Conservation (phyloP, 129 eudicot species). For the Saussurea involucrata region DNA sequence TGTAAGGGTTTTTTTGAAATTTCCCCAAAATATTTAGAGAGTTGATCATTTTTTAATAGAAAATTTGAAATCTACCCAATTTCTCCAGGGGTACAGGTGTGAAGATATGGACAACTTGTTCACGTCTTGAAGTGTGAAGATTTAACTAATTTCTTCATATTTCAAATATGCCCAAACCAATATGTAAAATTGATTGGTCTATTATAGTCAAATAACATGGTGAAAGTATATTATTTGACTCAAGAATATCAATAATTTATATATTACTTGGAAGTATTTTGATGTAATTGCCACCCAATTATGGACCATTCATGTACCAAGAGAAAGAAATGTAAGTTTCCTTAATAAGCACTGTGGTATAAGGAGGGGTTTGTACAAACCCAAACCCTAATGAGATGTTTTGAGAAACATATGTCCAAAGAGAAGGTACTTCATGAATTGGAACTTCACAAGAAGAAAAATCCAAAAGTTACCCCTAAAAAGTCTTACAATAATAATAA, state of each 20-base stretch:
- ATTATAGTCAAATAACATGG: not conserved
- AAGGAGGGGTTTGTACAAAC: not conserved
- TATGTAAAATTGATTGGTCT: not conserved
- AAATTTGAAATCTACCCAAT: not conserved
- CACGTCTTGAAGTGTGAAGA: not conserved
- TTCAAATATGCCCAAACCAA: not conserved
- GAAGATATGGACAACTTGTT: not conserved
- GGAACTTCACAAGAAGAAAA: slow-evolving; percentile 14
- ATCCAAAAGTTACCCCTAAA: slow-evolving; percentile 24
- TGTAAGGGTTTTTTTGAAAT: too few relatives aligned
- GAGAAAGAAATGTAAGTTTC: not conserved
- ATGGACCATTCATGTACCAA: not conserved
- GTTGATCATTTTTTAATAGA: not conserved
- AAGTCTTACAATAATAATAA: not conserved
- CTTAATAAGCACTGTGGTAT: not conserved
- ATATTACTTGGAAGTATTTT: not conserved
- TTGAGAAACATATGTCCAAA: not conserved
- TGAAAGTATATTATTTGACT: not conserved
- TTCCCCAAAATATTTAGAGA: too few relatives aligned
- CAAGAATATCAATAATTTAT: not conserved
- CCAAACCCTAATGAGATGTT: slow-evolving; percentile 1
- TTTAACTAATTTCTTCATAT: not conserved
- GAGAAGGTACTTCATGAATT: not conserved
- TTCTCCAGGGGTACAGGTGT: not conserved
- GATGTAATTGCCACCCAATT: not conserved